Conservation (phyloP, 169 alveolate species). For the Cyclospora cayetanensis region DNA sequence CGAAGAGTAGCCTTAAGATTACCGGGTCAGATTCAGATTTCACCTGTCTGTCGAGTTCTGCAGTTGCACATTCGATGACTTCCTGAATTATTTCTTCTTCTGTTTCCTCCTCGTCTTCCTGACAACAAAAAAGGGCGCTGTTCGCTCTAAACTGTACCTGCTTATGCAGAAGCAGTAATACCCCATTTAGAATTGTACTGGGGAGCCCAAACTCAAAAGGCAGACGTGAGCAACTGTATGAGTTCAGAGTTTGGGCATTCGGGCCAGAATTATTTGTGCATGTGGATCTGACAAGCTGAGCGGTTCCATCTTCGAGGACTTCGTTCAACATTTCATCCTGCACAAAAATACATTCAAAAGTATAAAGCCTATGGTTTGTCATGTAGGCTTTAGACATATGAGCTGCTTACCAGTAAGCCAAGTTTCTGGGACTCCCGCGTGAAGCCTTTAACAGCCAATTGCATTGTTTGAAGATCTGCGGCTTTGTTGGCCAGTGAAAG, state of each 20-base stretch:
- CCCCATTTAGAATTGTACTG: no score
- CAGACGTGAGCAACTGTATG: no score
- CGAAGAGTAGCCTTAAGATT: no score
- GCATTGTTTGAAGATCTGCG: constrained; percentile 21
- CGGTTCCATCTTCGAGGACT: constrained; percentile 37
- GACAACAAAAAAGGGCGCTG: background rate
- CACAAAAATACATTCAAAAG: background rate
- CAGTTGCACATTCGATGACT: background rate
- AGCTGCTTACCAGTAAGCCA: background rate
- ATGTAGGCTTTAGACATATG: background rate
- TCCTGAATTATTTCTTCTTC: constrained; percentile 8
- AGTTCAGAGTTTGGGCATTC: background rate
- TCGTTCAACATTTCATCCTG: constrained; percentile 45
- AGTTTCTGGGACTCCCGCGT: constrained; percentile 33
- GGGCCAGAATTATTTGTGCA: no score
- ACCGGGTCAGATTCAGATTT: no score
- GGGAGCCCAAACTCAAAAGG: no score
- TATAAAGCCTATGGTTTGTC: background rate
- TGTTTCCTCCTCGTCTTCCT: constrained; percentile 32
- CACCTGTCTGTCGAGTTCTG: constrained; percentile 18
- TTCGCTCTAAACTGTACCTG: no score
- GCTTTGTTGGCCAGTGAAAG: constrained; percentile 12
- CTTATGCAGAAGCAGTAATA: no score
- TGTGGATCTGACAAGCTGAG: background rate
- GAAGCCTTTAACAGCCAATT: constrained; percentile 33